phyloP scores from a whole-genome alignment of 73 alveolate genomes.

The Uronychia setigera region DNA sequence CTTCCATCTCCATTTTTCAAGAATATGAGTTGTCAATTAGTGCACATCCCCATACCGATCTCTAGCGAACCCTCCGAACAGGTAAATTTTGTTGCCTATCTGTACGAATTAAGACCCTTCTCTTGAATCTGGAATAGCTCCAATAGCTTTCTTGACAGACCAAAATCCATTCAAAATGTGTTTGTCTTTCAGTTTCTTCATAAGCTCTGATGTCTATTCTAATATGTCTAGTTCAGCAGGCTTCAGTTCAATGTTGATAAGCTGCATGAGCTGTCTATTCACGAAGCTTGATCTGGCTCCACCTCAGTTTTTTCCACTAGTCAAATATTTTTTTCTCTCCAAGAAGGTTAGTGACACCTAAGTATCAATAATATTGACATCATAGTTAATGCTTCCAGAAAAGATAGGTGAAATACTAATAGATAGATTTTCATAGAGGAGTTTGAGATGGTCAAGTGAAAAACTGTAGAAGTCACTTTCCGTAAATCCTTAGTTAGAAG shows the following conservation, averaged over 20 bases:
- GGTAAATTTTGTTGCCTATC: slow-evolving; percentile 19
- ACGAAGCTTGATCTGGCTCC: background rate
- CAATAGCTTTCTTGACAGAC: slow-evolving; percentile 5
- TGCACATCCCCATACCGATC: slow-evolving; percentile 32
- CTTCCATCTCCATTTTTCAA: background rate
- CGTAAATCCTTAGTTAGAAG: background rate
- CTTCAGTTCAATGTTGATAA: background rate
- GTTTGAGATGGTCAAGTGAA: background rate
- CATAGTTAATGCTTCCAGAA: background rate
- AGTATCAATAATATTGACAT: background rate
- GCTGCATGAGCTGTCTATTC: background rate
- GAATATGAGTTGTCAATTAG: background rate
- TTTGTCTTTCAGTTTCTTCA: background rate
- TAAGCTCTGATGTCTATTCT: background rate
- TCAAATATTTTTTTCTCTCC: background rate
- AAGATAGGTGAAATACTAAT: background rate
- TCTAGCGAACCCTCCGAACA: slow-evolving; percentile 63
- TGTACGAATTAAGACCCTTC: slow-evolving; percentile 42
- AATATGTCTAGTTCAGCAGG: background rate
- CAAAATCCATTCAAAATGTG: slow-evolving; percentile 36
- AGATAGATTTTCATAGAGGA: background rate
- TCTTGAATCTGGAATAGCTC: slow-evolving; percentile 50
- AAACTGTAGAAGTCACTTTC: background rate
- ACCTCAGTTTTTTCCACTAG: background rate
- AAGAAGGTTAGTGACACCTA: background rate